Evolutionary conservation across 106 monocot genomes (phyloP).

Genomic region (Phalaenopsis equestris): DNA sequence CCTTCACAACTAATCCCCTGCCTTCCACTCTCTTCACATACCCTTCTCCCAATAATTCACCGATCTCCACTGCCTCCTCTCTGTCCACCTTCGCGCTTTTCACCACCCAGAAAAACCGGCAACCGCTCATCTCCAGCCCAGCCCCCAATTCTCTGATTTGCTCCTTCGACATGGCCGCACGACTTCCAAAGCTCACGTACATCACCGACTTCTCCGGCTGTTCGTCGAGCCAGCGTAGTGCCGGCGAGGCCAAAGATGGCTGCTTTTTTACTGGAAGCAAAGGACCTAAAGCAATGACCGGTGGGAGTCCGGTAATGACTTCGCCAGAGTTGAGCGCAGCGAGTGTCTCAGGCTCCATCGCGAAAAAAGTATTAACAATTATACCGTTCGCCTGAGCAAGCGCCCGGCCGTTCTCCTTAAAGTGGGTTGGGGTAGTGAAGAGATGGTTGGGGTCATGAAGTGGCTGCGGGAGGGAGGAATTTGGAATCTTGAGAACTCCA

Average conservation of each 20-base stretch:
- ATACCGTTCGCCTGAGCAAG: conserved; percentile 19
- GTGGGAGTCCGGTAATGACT: conserved; percentile 23
- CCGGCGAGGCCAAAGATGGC: neutral
- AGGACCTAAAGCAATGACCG: conserved; percentile 39
- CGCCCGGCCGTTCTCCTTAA: conserved; percentile 18
- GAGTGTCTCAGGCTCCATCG: conserved; percentile 27
- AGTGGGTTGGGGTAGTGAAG: conserved; percentile 18
- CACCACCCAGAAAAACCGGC: conserved; percentile 58
- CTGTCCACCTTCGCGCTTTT: conserved; percentile 42
- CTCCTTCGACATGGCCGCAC: conserved; percentile 26
- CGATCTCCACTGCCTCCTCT: conserved; percentile 26
- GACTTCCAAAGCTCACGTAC: conserved; percentile 62
- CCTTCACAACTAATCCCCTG: conserved; percentile 38
- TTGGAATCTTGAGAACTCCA: conserved; percentile 8
- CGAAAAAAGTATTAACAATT: conserved; percentile 45
- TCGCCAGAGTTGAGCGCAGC: conserved; percentile 20
- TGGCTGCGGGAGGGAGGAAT: conserved; percentile 9
- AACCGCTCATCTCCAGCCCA: conserved; percentile 52
- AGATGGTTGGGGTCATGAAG: conserved; percentile 19
- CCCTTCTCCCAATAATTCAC: conserved; percentile 28
- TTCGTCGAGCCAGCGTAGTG: conserved; percentile 34
- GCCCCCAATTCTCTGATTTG: conserved; percentile 36
- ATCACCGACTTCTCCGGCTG: conserved; percentile 51
- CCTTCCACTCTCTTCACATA: conserved; percentile 38
- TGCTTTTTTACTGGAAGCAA: neutral